Base-by-base conservation (phyloP, 2,329 filamentous ascomycete genomes). In the Penicillium brevicompactum region DNA sequence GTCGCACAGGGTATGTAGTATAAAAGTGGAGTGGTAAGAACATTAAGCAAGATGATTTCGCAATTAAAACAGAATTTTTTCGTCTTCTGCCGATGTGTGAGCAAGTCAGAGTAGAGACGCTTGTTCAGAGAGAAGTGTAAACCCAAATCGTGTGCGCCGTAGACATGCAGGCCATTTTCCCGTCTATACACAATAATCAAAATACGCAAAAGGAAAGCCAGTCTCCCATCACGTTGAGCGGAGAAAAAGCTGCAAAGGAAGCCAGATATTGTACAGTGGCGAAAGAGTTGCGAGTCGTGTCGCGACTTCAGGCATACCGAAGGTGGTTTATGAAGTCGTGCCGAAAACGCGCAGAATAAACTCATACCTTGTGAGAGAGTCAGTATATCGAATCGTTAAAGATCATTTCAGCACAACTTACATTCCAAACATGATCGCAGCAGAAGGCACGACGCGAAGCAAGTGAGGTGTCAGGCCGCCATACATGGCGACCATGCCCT, bases 341-440 rank as follows among this genome's bases (percentile, higher is more conserved):
- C 70, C 70, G 43, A 68, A 70, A 24, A 71, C 58, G 22, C 69
- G 66, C 22, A 73, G 56, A 49, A 72, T 68, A 38, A 73, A 60
- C 57, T 73, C 71, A 49, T 74, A 73, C 62, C 70, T 71, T 50
- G 32, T 34, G 38, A 65, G 18, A 64, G 63, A 37, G 71, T 77
- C 58, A 73, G 71, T 27, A 70, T 38, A 74, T 55, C 7, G 27
- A 32, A 18, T 7, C 11, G 72, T 44, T 68, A 66, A 5, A 57
- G 30, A 45, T 10, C 13, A 34, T 2, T 1, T 11, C 31, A 16
- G 27, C 21, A 16, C 37, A 50, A 62, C 68, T 70, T 81, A 96
- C 80, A 94, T 94, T 74, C 91, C 92, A 73, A 97, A 96, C 90
- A 96, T 97, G 73, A 97, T 96, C 63, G 90, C 92, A 7, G 93